These are phyloP conservation scores for Zygotorulaspora chibaensis DNA, from an alignment of 805 yeast species.

Conservation along the genomic window DNA sequence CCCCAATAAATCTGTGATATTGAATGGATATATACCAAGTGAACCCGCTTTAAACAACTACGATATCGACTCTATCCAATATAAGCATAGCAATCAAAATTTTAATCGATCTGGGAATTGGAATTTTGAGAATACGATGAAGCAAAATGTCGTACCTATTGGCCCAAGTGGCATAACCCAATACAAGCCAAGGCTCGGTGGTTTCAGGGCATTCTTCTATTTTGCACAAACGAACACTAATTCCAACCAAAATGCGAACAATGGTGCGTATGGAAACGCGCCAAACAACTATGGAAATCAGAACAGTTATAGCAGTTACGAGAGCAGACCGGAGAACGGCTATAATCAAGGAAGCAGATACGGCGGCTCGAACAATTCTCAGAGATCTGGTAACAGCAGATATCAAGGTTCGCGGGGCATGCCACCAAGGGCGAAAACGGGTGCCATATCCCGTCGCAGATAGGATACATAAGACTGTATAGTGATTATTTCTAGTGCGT, in stretches of 20 bases:
- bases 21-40: conserved; percentile 72
- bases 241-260: conserved; percentile 3
- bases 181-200: conserved; percentile 48
- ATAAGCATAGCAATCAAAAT: conserved; percentile 41
- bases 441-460: not conserved
- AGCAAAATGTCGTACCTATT: conserved; percentile 39
- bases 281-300: not conserved
- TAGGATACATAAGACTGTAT: not conserved
- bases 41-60: conserved; percentile 56
- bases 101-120: conserved; percentile 27
- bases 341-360: conserved; percentile 10
- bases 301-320: conserved; percentile 19
- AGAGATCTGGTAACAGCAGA: not conserved
- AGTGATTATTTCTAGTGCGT: too few relatives aligned
- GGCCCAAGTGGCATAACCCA: conserved; percentile 48
- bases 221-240: conserved; percentile 24
- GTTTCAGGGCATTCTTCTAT: conserved; percentile 44
- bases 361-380: not conserved
- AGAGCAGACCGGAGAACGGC: conserved; percentile 14
- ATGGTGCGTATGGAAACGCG: not conserved
- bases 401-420: conserved; percentile 13
- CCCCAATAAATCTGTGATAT: conserved; percentile 68
- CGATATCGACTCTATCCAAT: conserved; percentile 59
- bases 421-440: not conserved
- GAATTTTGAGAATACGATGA: conserved; percentile 35